A percentile compares a stretch with the other conserved stretches of the same genome.
Conservation (phyloP, 306 rosid species). For the Cucumis hystrix region DNA sequence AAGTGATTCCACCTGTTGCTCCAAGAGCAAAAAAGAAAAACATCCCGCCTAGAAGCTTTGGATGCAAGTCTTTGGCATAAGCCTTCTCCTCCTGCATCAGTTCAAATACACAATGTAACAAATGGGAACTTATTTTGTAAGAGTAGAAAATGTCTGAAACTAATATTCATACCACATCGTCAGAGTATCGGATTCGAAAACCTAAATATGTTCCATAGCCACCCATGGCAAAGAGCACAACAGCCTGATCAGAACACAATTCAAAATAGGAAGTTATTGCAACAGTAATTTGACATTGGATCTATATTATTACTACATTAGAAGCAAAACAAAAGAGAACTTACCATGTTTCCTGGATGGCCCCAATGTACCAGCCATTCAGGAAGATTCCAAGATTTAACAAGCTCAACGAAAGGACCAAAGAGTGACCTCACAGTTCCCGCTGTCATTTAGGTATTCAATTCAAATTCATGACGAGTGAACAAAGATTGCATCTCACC, state of each 20-base stretch:
- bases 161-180: constrained; percentile 39
- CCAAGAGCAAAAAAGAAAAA: constrained; percentile 87
- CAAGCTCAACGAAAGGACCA: constrained; percentile 68
- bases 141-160: background rate
- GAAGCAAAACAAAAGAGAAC: background rate
- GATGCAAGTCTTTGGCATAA: constrained; percentile 85
- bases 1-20: constrained; percentile 83
- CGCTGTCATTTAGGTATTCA: constrained; percentile 21
- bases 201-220: constrained; percentile 94
- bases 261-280: background rate
- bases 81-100: constrained; percentile 71
- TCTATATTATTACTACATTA: background rate
- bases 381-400: constrained; percentile 53
- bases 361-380: constrained; percentile 97
- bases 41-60: constrained; percentile 90
- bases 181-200: constrained; percentile 64
- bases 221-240: constrained; percentile 94
- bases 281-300: no score
- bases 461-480: background rate
- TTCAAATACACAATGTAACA: background rate
- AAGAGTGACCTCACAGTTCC: constrained; percentile 40
- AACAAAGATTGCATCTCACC: background rate
- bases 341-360: constrained; percentile 83
- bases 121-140: background rate
- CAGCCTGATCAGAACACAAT: constrained; percentile 32